Conservation (phyloP, 1,139 yeast species). For the Candida mesenterica region DNA sequence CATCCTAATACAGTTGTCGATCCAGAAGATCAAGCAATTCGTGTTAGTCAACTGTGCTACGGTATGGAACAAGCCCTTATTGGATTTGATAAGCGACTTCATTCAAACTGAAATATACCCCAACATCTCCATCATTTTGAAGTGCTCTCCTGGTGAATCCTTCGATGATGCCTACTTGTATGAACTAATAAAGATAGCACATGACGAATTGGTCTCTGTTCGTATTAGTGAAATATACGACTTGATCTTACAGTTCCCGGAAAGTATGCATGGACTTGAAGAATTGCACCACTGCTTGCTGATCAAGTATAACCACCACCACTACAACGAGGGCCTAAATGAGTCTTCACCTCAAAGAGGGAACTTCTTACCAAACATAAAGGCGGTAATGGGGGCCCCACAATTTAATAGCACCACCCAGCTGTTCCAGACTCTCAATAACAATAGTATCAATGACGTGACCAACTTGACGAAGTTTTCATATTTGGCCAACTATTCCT, state of each 20-base stretch:
- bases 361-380: neutral
- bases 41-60: slow-evolving; percentile 35
- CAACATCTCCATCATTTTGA: slow-evolving; percentile 28
- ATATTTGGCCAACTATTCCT: slow-evolving; percentile 19
- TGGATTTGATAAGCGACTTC: slow-evolving; percentile 37
- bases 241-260: slow-evolving; percentile 59
- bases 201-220: slow-evolving; percentile 46
- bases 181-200: slow-evolving; percentile 39
- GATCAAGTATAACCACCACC: slow-evolving; percentile 20
- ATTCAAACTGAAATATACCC: slow-evolving; percentile 40
- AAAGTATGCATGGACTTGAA: slow-evolving; percentile 54
- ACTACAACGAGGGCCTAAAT: slow-evolving; percentile 8
- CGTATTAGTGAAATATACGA: slow-evolving; percentile 66
- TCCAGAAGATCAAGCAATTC: slow-evolving; percentile 36
- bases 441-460: slow-evolving; percentile 12
- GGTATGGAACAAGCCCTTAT: slow-evolving; percentile 43
- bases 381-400: neutral
- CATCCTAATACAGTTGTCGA: slow-evolving; percentile 41
- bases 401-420: slow-evolving; percentile 1
- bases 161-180: slow-evolving; percentile 21
- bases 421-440: slow-evolving; percentile 4
- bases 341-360: slow-evolving; percentile 2
- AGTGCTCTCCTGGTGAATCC: slow-evolving; percentile 15
- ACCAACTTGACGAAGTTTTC: slow-evolving; percentile 18
- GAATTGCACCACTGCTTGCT: slow-evolving; percentile 59